Evolutionary conservation across 2,329 filamentous ascomycete species (phyloP).

Genomic region (Colletotrichum scovillei): DNA sequence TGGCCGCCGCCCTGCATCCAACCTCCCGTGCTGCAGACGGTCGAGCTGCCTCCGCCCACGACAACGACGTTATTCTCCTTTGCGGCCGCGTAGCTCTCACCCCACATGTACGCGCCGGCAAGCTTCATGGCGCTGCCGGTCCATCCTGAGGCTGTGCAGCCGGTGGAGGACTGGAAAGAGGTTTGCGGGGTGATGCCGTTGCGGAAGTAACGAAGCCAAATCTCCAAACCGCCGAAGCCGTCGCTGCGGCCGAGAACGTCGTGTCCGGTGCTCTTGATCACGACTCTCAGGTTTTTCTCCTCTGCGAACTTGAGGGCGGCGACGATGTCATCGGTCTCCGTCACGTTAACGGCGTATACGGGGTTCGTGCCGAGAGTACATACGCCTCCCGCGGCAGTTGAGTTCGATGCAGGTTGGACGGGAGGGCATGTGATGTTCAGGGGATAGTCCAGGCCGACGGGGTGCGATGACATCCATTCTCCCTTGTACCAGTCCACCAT

Average conservation of each 20-base stretch:
- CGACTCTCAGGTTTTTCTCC: no score
- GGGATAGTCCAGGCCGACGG: no score
- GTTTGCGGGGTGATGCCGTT: constrained; percentile 43
- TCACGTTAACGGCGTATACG: no score
- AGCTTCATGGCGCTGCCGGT: constrained; percentile 48
- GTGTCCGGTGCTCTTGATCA: constrained; percentile 52
- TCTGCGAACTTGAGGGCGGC: no score
- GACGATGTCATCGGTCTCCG: no score
- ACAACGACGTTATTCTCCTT: constrained; percentile 45
- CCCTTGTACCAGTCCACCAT: no score
- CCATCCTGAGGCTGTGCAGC: constrained; percentile 43
- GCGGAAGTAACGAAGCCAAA: constrained; percentile 48
- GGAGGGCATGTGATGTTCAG: no score
- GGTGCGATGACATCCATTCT: no score
- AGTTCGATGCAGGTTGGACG: no score
- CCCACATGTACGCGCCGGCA: constrained; percentile 47
- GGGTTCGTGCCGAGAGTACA: no score
- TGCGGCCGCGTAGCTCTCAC: constrained; percentile 46
- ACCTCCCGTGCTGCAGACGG: constrained; percentile 47
- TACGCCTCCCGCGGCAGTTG: no score
- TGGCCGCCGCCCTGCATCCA: constrained; percentile 56
- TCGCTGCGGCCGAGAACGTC: constrained; percentile 50
- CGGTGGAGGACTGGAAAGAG: constrained; percentile 38
- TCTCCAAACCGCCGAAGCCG: constrained; percentile 45
- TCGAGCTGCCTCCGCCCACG: constrained; percentile 45